A percentile compares a stretch with the other conserved stretches of the same genome.
Conservation (phyloP, 2,329 filamentous ascomycete genomes). For the Cordyceps cicadae region DNA sequence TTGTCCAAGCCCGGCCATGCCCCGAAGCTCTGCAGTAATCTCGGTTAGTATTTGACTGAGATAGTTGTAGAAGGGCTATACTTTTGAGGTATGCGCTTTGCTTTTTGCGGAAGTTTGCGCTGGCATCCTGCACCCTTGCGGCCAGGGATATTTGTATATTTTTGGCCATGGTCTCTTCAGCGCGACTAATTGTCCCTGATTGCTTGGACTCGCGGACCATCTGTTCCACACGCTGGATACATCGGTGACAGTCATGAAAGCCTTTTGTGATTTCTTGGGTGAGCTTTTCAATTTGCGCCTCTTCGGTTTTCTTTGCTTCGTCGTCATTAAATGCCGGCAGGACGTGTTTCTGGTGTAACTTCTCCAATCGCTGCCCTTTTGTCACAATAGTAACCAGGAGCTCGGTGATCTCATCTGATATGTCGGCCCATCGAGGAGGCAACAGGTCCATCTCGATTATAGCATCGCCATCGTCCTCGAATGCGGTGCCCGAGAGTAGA, state of each 20-base stretch:
- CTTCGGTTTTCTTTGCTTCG: constrained; percentile 76
- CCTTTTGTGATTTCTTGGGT: constrained; percentile 83
- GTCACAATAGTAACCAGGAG: constrained; percentile 70
- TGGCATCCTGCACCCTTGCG: constrained; percentile 80
- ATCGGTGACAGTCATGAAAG: constrained; percentile 84
- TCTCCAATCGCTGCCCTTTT: constrained; percentile 78
- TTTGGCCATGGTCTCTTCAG: constrained; percentile 90
- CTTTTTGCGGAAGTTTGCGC: constrained; percentile 90
- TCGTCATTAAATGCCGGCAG: constrained; percentile 96
- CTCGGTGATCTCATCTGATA: constrained; percentile 88
- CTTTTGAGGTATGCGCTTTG: constrained; percentile 94
- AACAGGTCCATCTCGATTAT: constrained; percentile 98
- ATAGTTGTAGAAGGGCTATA: constrained; percentile 30
- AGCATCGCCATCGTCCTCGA: constrained; percentile 80
- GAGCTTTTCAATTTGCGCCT: constrained; percentile 79
- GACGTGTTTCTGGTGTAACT: constrained; percentile 93
- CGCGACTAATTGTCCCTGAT: constrained; percentile 62
- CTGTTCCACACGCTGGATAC: constrained; percentile 77
- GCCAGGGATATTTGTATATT: constrained; percentile 93
- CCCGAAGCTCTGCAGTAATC: constrained; percentile 56
- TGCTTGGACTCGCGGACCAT: constrained; percentile 77
- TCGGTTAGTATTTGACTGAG: neutral
- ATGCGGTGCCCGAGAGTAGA: constrained; percentile 72
- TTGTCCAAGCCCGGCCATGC: constrained; percentile 53
- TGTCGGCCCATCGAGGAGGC: constrained; percentile 89